A percentile compares a stretch with the other conserved stretches of the same genome.
Evolutionary conservation across 2,329 filamentous ascomycete species (phyloP).

Genomic region (Ceratocystis papillata): DNA sequence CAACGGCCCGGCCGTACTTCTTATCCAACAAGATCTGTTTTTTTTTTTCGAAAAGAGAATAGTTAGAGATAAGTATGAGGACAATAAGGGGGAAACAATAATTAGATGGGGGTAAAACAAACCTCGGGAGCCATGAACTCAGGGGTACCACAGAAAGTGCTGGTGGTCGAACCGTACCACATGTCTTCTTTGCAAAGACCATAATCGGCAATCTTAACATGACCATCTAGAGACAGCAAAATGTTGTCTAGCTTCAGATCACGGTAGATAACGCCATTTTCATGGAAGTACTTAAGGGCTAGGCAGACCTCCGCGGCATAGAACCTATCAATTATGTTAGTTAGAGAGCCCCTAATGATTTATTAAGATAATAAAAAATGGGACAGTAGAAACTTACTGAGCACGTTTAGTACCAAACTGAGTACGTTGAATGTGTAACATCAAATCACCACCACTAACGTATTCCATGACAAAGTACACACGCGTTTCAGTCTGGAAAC

Average conservation of each 20-base stretch:
- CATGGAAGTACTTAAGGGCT: constrained; percentile 97
- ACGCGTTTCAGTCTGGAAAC: constrained; percentile 96
- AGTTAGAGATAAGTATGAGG: constrained; percentile 29
- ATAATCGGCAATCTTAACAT: constrained; percentile 98
- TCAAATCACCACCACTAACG: constrained; percentile 93
- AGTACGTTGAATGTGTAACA: constrained; percentile 96
- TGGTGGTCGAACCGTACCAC: constrained; percentile 96
- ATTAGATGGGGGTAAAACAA: neutral
- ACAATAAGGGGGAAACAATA: neutral
- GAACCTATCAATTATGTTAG: constrained; percentile 50
- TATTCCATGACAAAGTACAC: constrained; percentile 99
- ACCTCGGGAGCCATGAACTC: constrained; percentile 99
- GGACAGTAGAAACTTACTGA: constrained; percentile 53
- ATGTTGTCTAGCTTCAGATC: constrained; percentile 93
- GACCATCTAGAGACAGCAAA: constrained; percentile 82
- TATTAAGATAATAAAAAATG: neutral
- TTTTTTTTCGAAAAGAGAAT: no score
- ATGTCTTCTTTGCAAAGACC: constrained; percentile 99
- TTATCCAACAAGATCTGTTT: constrained; percentile 85
- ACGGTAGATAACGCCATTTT: constrained; percentile 97
- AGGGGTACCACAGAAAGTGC: constrained; percentile 98
- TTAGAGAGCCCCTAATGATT: neutral
- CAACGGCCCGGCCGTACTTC: constrained; percentile 92
- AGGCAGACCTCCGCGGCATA: constrained; percentile 96
- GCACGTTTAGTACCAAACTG: constrained; percentile 93